Base-by-base conservation (phyloP, 1,139 yeast genomes). In the Geotrichum klebahnii region DNA sequence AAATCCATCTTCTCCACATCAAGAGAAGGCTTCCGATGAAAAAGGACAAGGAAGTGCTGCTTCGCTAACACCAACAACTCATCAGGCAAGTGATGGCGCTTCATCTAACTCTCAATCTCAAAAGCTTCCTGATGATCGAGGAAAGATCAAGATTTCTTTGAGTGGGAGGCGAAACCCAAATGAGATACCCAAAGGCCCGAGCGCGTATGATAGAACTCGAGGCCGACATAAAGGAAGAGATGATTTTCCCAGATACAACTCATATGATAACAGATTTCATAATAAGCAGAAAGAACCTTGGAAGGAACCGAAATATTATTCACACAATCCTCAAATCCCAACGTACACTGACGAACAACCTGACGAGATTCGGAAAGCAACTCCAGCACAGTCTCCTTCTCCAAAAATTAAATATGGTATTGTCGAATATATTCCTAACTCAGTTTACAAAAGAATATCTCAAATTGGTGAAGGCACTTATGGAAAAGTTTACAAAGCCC, bases 401-500 rank as follows among this genome's bases (percentile, higher is more conserved):
- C 23, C 14, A 19, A 31, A 32, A 23, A 19, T 24, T n/a, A 43
- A 46, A 35, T 44, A 46, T 44, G 51, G 50, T 6, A 41, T 42
- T 20, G 42, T 45, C 16, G 53, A 46, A 38, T 37, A 46, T 24
- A 44, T 61, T 20, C 32, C 54, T 3, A 51, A 53, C 5, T 61
- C 71, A 6, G 62, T 71, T n/a, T 72, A 67, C 55, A 73, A 73
- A 39, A 62, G 76, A 14, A 68, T 73, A 1, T 62, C 68, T 19
- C 85, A 81, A 62, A 84, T 82, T 55, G 89, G 95, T 22, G 94
- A 85, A 67, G 95, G 95, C 2, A 88, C 95, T 0, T 85, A 85
- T 62, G 89, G 94, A 10, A 77, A 82, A 50, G 95, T 85, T 8
- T 84, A 81, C 70, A 84, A 87, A 69, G 94, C 95, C 0, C 71